Evolutionary conservation across 2,329 filamentous ascomycete genomes (phyloP), one percentile per base, ranked within the genome.

Genomic region (Chaetoscypha palmicola): DNA sequence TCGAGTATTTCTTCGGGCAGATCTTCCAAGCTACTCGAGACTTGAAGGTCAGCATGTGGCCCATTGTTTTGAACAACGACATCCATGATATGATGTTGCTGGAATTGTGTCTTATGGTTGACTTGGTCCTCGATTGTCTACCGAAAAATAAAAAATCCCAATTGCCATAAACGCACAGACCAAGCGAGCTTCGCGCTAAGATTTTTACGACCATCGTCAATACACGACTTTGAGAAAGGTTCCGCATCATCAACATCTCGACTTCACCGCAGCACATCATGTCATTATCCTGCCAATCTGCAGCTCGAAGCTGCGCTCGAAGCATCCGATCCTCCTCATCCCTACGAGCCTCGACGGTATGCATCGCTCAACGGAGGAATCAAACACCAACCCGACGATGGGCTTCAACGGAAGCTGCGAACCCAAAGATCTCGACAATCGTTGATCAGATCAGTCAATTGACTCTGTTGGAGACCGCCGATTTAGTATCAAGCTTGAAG

Each of bases 401-500:
- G 84, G 86, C 92, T 68, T 91, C 88, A 51, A 90, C 88, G 58
- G 85, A 90, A 45, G 68, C 72, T 45, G 66, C 72, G 50, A 94
- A 86, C 70, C 89, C 92, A 52, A 98, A 98, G 78, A 95, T 99
- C 61, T 69, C 82, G 58, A 79, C 78, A 48, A 98, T 99, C 62
- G 92, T 99, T 62, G 90, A 98, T 66, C 90, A 98, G 70, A 98
- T 99, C 68, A 94, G 91, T 70, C 83, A 92, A 78, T 83, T 99
- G 77, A 98, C 90, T 34, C 76, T 99, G 47, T 72, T 99, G 60
- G 94, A 99, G 77, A 98, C 92, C 30, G 91, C 94, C 46, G 92
- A 97, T 65, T 75, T 99, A 48, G 92, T 99, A 43, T 81, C 90
- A 43, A 88, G 81, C 68, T 74, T 99, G 64, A 99, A 98, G 86